Evolutionary conservation across 768 basidiomycete species (phyloP).

Genomic region (Sistotremastrum niveocremeum): DNA sequence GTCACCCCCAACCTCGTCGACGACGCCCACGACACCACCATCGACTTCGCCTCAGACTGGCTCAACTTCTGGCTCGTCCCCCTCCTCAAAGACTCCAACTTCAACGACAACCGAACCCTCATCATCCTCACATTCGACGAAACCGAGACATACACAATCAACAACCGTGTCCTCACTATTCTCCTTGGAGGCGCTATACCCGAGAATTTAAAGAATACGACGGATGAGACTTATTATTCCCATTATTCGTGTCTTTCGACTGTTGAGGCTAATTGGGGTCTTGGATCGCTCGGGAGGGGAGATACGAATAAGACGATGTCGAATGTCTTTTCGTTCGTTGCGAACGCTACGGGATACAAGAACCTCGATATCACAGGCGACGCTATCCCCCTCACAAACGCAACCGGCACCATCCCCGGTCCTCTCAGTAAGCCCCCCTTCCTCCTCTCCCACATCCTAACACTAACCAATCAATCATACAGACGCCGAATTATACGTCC

Average conservation of each 20-base stretch:
- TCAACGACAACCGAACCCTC: constrained; percentile 42
- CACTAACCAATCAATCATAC: background rate
- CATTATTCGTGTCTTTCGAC: constrained; percentile 48
- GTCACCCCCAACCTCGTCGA: constrained; percentile 51
- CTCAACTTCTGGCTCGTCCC: constrained; percentile 37
- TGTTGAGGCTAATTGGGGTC: constrained; percentile 47
- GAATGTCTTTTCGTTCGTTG: constrained; percentile 43
- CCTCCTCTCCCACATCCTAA: background rate
- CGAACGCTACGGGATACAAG: constrained; percentile 29
- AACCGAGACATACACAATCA: constrained; percentile 25
- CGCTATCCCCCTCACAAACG: constrained; percentile 24
- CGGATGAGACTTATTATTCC: constrained; percentile 41
- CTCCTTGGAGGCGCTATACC: constrained; percentile 37
- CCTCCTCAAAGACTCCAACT: constrained; percentile 32
- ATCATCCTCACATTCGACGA: constrained; percentile 56
- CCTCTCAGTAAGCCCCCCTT: constrained; percentile 17
- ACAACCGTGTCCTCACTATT: constrained; percentile 34
- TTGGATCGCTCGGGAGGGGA: constrained; percentile 43
- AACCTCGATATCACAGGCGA: constrained; percentile 19
- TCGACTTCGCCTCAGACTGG: constrained; percentile 34
- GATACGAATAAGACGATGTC: constrained; percentile 35
- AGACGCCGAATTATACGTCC: constrained; percentile 23
- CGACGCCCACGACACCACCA: constrained; percentile 47
- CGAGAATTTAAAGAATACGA: constrained; percentile 24
- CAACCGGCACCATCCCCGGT: constrained; percentile 28